Evolutionary conservation across 305 asterid species (phyloP), one percentile per base, ranked within the genome.

Genomic region (Fraxinus floribunda): DNA sequence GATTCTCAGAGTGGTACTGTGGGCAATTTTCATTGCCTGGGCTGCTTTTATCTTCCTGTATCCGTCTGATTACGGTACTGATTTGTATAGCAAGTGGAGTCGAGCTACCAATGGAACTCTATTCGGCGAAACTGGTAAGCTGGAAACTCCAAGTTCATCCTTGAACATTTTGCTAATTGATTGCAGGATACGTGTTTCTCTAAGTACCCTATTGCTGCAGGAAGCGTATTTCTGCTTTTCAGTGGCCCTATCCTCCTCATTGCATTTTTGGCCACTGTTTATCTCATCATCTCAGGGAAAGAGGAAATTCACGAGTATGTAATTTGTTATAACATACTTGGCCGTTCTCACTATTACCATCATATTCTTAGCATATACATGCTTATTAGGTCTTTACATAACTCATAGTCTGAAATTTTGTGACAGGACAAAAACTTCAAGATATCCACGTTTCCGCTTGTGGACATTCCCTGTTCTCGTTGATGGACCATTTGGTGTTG

Each of bases 401-500:
- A 73, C 73, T 76, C 9, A 20, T 30, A 24, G 20, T 24, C 46
- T 64, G 76, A 13, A 46, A 9, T 76, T 68, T 49, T 75, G 35
- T 5, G 64, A 46, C 70, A 91, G 97, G 84, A 88, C 84, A 83
- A 87, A 88, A 84, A 57, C 35, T 30, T 20, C 79, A 11, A 89
- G 83, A 78, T 38, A 76, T 46, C 87, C 94, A 10, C 84, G 86
- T 15, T 81, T 93, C 57, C 90, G 95, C n/a, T 71, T 94, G 78
- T 93, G 97, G 98, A 94, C 98, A 26, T 90, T 94, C 70, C 98
- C 98, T 2, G 91, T 94, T 75, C 78, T 93, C 22, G 94, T 92
- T 73, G 91, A 92, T 30, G 98, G 97, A 16, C 95, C 97, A 9
- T 94, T 94, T 35, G 98, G 98, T 30, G 98, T 93, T 36, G 94